A percentile compares a stretch with the other conserved stretches of the same genome.
phyloP scores from a whole-genome alignment of 1,139 yeast genomes.

The Lodderomyces pseudojiufengensis region DNA sequence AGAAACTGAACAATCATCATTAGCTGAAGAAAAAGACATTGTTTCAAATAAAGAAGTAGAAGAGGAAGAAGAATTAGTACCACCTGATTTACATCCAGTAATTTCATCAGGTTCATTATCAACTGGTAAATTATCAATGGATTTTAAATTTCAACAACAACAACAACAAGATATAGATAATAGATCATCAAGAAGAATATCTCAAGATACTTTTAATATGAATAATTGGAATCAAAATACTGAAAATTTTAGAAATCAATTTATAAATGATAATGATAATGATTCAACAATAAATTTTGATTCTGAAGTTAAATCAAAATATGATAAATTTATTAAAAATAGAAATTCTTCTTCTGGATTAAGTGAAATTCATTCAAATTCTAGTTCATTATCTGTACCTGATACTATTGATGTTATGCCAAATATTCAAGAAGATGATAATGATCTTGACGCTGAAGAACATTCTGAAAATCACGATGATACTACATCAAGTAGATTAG shows the following conservation, averaged over 20 bases:
- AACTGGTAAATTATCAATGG: conserved; percentile 33
- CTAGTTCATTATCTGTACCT: conserved; percentile 23
- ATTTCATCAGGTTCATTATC: conserved; percentile 38
- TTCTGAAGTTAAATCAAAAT: conserved; percentile 24
- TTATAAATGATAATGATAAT: conserved; percentile 45
- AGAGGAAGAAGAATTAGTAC: conserved; percentile 3
- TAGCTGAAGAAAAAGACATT: conserved; percentile 4
- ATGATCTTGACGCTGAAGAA: conserved; percentile 18
- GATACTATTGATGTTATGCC: conserved; percentile 45
- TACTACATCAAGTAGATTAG: conserved; percentile 4
- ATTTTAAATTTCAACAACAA: conserved; percentile 7
- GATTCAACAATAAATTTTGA: conserved; percentile 37
- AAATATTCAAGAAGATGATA: conserved; percentile 33
- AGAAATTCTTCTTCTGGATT: conserved; percentile 22
- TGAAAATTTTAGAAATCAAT: conserved; percentile 46
- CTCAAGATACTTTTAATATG: conserved; percentile 40
- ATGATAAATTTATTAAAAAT: conserved; percentile 34
- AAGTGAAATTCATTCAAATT: conserved; percentile 23
- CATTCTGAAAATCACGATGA: conserved; percentile 8
- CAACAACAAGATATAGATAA: conserved; percentile 5
- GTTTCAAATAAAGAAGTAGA: conserved; percentile 13
- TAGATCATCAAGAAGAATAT: conserved; percentile 26
- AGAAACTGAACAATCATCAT: conserved; percentile 7
- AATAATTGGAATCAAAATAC: conserved; percentile 56
- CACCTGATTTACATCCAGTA: conserved; percentile 23